Percentiles rank a stretch among this genome's conserved stretches.
phyloP scores from a whole-genome alignment of 371 early-diverging fungal genomes.

The Actinomortierella wolfii region DNA sequence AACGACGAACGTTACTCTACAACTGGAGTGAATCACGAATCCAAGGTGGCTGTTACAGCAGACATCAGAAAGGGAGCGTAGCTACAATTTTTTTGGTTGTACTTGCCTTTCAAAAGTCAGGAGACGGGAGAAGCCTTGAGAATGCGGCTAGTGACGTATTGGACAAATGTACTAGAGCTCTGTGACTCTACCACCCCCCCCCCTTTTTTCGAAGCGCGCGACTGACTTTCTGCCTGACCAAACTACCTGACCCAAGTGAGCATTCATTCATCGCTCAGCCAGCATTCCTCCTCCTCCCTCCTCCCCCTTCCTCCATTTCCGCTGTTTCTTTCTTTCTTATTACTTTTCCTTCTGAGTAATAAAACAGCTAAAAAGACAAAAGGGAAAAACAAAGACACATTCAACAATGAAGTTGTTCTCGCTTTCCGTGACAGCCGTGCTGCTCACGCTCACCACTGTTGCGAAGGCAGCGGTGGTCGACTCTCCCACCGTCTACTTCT shows the following conservation, averaged over 20 bases:
- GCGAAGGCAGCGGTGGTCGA: slow-evolving; percentile 3
- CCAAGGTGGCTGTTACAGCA: too few relatives aligned
- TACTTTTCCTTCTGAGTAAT: not conserved
- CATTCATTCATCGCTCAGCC: not conserved
- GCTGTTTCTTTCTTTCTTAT: too few relatives aligned
- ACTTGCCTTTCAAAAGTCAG: too few relatives aligned
- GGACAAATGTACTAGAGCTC: too few relatives aligned
- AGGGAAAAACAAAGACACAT: not conserved
- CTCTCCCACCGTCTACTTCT: slow-evolving; percentile 37
- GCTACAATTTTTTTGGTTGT: too few relatives aligned
- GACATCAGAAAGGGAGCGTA: too few relatives aligned
- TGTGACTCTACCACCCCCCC: not conserved
- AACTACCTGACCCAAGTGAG: not conserved
- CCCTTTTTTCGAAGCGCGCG: not conserved
- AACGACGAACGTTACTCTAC: too few relatives aligned
- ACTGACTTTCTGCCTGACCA: not conserved
- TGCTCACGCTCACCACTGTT: slow-evolving; percentile 22
- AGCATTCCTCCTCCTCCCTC: not conserved
- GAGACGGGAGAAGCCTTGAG: too few relatives aligned
- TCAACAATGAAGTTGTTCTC: slow-evolving; percentile 30
- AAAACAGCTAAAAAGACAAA: not conserved
- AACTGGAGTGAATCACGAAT: too few relatives aligned
- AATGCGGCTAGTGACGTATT: too few relatives aligned
- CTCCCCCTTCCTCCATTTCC: not conserved
- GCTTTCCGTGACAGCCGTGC: slow-evolving; percentile 26